These are phyloP conservation scores for Phytophthora sp. DNA, from an alignment of 352 stramenopile species.

Conservation along the genomic window DNA sequence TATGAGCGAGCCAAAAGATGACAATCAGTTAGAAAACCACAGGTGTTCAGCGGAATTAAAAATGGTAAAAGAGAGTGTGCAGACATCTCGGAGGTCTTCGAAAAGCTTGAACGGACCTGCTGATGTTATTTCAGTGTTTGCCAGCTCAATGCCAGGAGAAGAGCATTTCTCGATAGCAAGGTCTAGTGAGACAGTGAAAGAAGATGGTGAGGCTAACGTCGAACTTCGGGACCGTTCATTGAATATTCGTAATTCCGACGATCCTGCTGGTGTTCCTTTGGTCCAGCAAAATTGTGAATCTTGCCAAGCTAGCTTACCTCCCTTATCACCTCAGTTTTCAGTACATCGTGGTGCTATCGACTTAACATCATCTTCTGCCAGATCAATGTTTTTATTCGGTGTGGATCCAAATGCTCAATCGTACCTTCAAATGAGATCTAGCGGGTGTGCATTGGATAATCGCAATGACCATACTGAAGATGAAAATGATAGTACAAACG, in stretches of 20 bases:
- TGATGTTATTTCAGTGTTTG: neutral
- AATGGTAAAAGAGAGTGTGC: neutral
- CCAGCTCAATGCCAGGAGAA: neutral
- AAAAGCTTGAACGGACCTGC: neutral
- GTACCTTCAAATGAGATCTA: neutral
- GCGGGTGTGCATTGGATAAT: neutral
- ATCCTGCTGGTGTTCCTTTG: too few species aligned
- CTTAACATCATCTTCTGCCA: neutral
- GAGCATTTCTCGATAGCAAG: neutral
- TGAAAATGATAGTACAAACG: neutral
- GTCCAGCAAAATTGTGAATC: too few species aligned
- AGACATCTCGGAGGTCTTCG: neutral
- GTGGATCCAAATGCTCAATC: neutral
- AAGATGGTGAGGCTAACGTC: neutral
- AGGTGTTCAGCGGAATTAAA: neutral
- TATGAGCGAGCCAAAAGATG: neutral
- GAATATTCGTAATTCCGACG: too few species aligned
- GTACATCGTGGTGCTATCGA: neutral
- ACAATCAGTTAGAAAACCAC: conserved; percentile 23
- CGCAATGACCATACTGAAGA: neutral
- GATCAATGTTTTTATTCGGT: conserved; percentile 30
- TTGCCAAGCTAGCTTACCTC: neutral
- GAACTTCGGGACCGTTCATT: too few species aligned
- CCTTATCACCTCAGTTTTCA: conserved; percentile 1
- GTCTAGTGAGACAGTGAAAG: neutral